These are phyloP conservation scores for Kuraishia borneana DNA, from an alignment of 805 yeast genomes.

Conservation along the genomic window DNA sequence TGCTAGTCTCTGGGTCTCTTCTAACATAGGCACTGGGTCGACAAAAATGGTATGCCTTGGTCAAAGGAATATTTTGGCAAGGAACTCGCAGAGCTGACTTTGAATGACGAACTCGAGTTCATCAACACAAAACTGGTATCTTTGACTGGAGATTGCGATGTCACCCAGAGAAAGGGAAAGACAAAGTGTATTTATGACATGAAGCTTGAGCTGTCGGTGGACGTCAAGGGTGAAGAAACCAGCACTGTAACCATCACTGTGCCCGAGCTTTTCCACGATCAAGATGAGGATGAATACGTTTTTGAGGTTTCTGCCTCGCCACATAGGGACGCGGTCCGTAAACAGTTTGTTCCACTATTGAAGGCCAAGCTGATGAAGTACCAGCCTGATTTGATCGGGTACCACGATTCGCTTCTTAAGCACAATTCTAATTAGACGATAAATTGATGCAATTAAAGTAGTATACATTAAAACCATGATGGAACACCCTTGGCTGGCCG, in stretches of 20 bases:
- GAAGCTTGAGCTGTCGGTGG: conserved; percentile 36
- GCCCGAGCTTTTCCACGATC: conserved; percentile 72
- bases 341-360: conserved; percentile 40
- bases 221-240: conserved; percentile 15
- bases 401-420: conserved; percentile 56
- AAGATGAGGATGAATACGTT: conserved; percentile 51
- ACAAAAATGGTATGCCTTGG: conserved; percentile 94
- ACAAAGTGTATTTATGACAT: conserved; percentile 68
- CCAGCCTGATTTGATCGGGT: conserved; percentile 48
- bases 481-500: conserved; percentile 82
- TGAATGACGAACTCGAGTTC: conserved; percentile 19
- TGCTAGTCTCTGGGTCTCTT: background rate
- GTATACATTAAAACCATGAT: conserved; percentile 67
- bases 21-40: conserved; percentile 83
- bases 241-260: conserved; percentile 34
- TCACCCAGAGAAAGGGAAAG: conserved; percentile 75
- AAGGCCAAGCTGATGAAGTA: conserved; percentile 38
- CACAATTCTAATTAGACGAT: conserved; percentile 32
- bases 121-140: conserved; percentile 23
- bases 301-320: conserved; percentile 33
- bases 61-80: conserved; percentile 63
- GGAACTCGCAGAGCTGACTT: conserved; percentile 41
- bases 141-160: conserved; percentile 68
- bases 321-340: conserved; percentile 25
- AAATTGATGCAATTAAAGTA: too few species aligned